Evolutionary conservation across 345 rosid genomes (phyloP), one percentile per base, ranked within the genome.

Genomic region (Rhizophora mangle): DNA sequence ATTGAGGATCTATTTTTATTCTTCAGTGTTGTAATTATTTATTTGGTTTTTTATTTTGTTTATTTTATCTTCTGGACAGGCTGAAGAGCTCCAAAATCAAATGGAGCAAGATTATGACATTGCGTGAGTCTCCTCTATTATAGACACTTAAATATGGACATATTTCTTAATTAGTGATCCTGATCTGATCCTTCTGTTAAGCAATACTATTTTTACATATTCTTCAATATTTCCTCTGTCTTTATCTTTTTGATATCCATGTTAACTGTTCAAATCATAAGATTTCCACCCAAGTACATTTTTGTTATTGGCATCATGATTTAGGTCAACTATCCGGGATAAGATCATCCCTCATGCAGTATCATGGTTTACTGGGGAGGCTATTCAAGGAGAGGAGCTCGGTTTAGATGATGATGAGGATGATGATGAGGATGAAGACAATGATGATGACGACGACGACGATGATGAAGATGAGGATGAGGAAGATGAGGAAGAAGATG

Each of bases 81-180:
- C 99, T 59, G 99, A 96, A 66, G 98, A 92, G 78, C 96, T 96
- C 62, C 97, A 92, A 68, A 89, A 89, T 79, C 86, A 86, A 74
- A 96, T 96, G 98, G 99, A 92, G 61, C 94, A 90, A 47, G 99
- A 96, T 83, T 96, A 92, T 80, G 98, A 96, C 71, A 80, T 96
- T 22, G 99, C 96, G 99, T 96, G 6, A 68, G 88, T 79, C 20
- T 16, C 22, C 20, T 51, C 34, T 11, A 11, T 56, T 20, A 64
- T 4, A 52, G 46, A 36, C 2, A 36, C 18, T 59, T 49, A 58
- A 15, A 13, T 70, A n/a, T 72, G 9, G 9, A 68, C 59, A 6
- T 36, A 62, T 26, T 74, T 58, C 16, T 68, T 61, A 30, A 54
- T 59, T 71, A 26, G 52, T 30, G 62, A 43, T 73, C 21, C 6